Evolutionary conservation across 805 yeast genomes (phyloP).

Genomic region (Saccharomycopsis vini): DNA sequence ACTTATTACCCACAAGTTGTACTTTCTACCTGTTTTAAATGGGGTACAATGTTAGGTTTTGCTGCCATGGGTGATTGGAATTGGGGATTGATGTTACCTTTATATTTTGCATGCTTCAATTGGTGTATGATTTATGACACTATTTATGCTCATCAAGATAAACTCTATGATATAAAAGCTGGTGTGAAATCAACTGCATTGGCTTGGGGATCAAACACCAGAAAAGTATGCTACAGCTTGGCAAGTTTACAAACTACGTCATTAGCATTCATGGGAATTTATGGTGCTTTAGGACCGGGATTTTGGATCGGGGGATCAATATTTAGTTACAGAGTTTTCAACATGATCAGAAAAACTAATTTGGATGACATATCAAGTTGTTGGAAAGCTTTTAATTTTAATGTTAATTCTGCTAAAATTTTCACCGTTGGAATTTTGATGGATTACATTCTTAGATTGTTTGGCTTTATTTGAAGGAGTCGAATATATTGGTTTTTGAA

Average conservation of each 20-base stretch:
- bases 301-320: constrained; percentile 56
- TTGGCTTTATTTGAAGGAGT: constrained; percentile 30
- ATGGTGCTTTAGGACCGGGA: constrained; percentile 69
- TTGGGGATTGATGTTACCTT: constrained; percentile 65
- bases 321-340: constrained; percentile 60
- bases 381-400: constrained; percentile 70
- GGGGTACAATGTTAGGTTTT: constrained; percentile 92
- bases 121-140: constrained; percentile 98
- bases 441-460: constrained; percentile 48
- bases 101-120: constrained; percentile 64
- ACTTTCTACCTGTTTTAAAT: constrained; percentile 74
- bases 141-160: constrained; percentile 96
- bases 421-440: constrained; percentile 57
- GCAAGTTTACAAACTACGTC: constrained; percentile 60
- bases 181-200: constrained; percentile 95
- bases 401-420: constrained; percentile 67
- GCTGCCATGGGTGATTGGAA: constrained; percentile 92
- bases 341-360: constrained; percentile 66
- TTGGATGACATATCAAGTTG: constrained; percentile 74
- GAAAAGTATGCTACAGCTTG: constrained; percentile 55
- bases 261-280: constrained; percentile 57
- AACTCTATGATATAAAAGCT: constrained; percentile 73
- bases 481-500: too few species aligned
- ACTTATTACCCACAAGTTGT: constrained; percentile 92
- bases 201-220: constrained; percentile 82